These are phyloP conservation scores for Cicer chorassanicum DNA, from an alignment of 306 rosid species.

Conservation along the genomic window DNA sequence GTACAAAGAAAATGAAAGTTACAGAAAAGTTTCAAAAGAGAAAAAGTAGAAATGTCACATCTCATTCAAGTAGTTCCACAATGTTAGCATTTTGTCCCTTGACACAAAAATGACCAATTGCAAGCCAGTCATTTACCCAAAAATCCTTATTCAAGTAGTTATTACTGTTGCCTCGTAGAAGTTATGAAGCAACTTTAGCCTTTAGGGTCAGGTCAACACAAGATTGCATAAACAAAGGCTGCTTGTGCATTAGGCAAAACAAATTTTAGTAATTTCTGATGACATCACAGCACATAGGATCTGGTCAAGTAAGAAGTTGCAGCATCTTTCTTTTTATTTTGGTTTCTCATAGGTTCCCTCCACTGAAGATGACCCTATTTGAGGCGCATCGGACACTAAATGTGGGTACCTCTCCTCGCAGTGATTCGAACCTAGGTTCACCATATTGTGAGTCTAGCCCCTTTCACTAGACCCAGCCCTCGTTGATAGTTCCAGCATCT, in stretches of 20 bases:
- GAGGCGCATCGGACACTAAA: too few species aligned
- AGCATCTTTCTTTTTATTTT: not conserved
- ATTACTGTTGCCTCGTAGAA: not conserved
- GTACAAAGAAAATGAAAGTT: not conserved
- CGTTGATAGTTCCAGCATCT: not conserved
- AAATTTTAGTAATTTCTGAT: not conserved
- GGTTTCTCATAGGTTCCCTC: too few species aligned
- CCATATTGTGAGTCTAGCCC: too few species aligned
- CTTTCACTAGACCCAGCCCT: too few species aligned
- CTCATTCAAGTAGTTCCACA: not conserved
- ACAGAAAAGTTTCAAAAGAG: not conserved
- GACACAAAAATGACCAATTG: not conserved
- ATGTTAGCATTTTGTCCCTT: conserved; percentile 10
- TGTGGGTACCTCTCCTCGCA: too few species aligned
- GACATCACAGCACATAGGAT: not conserved
- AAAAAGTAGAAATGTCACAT: not conserved
- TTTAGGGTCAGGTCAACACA: conserved; percentile 1
- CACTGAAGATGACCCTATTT: too few species aligned
- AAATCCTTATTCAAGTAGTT: not conserved
- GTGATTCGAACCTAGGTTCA: too few species aligned
- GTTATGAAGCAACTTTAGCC: not conserved
- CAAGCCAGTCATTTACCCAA: not conserved
- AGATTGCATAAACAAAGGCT: conserved; percentile 10
- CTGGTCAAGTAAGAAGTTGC: not conserved
- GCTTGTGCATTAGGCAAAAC: conserved; percentile 29